Evolutionary conservation across 31 red algal species (phyloP).

Genomic region (Odonthalia washingtoniensis): DNA sequence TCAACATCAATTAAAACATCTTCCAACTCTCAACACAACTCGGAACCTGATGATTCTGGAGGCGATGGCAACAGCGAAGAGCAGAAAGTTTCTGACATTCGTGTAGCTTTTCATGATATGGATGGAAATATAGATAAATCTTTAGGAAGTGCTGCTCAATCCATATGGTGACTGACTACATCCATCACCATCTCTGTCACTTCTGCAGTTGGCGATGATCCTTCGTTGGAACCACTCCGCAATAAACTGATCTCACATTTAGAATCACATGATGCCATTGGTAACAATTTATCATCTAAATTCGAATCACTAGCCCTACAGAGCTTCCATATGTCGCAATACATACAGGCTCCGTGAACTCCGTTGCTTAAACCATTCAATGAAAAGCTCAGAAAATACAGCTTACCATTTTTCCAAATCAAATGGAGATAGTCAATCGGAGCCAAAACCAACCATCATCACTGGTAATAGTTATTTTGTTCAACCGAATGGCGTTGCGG

Average conservation of each 20-base stretch:
- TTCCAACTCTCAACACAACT: too few relatives aligned
- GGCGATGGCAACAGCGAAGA: too few relatives aligned
- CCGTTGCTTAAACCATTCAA: constrained; percentile 60
- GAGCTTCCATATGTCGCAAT: constrained; percentile 60
- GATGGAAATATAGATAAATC: constrained; percentile 67
- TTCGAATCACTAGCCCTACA: constrained; percentile 54
- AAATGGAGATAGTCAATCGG: constrained; percentile 22
- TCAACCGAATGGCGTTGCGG: not conserved
- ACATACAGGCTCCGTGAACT: constrained; percentile 60
- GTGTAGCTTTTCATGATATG: constrained; percentile 48
- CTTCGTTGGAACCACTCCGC: constrained; percentile 45
- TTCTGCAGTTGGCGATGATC: constrained; percentile 49
- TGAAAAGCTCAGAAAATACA: constrained; percentile 69
- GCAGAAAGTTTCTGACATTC: too few relatives aligned
- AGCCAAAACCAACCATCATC: constrained; percentile 1
- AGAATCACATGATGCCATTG: constrained; percentile 48
- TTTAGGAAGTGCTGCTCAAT: constrained; percentile 58
- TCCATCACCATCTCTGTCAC: constrained; percentile 53
- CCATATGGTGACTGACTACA: constrained; percentile 68
- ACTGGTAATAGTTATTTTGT: constrained; percentile 33
- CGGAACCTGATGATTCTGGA: too few relatives aligned
- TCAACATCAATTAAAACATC: too few relatives aligned
- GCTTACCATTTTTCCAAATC: constrained; percentile 56
- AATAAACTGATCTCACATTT: constrained; percentile 61
- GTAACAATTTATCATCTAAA: constrained; percentile 44